A percentile compares a stretch with the other conserved stretches of the same genome.
These are phyloP conservation scores for Aspergillus aculeatus DNA, from an alignment of 2,329 filamentous ascomycete species.

Conservation along the genomic window DNA sequence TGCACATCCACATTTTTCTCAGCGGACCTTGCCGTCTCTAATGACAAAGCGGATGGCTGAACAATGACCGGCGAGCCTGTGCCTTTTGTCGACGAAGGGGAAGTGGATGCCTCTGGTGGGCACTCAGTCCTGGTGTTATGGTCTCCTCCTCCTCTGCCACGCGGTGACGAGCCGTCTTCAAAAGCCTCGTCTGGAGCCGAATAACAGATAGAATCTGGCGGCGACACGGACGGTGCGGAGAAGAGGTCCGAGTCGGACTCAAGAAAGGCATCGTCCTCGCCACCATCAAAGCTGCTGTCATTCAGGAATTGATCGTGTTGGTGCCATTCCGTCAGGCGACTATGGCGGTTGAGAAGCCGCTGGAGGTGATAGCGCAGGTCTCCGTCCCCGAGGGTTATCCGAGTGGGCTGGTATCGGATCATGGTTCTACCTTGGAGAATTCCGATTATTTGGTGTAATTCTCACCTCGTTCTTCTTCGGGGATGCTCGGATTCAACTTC, in stretches of 20 bases:
- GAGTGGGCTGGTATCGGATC: constrained; percentile 36
- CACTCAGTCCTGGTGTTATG: background rate
- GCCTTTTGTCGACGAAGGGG: background rate
- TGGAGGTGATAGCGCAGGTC: constrained; percentile 35
- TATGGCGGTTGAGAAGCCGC: constrained; percentile 18
- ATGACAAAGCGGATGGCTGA: background rate
- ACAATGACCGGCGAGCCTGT: background rate
- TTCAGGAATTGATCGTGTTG: constrained; percentile 15
- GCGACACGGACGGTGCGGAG: background rate
- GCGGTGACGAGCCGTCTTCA: background rate
- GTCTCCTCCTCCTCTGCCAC: background rate
- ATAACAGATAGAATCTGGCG: constrained; percentile 3
- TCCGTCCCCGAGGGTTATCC: constrained; percentile 31
- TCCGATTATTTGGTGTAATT: background rate
- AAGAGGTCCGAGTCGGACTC: constrained; percentile 9
- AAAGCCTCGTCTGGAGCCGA: background rate
- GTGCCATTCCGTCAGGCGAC: constrained; percentile 17
- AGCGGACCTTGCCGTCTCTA: background rate
- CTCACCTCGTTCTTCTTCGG: background rate
- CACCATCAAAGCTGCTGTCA: constrained; percentile 9
- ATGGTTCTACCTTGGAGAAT: constrained; percentile 20
- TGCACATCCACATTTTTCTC: background rate
- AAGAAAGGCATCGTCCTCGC: constrained; percentile 10
- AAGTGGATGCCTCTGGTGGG: background rate
- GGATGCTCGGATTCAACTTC: background rate